Base-by-base conservation (phyloP, 2,329 filamentous ascomycete species). In the Ceratocystiopsis sp. region DNA sequence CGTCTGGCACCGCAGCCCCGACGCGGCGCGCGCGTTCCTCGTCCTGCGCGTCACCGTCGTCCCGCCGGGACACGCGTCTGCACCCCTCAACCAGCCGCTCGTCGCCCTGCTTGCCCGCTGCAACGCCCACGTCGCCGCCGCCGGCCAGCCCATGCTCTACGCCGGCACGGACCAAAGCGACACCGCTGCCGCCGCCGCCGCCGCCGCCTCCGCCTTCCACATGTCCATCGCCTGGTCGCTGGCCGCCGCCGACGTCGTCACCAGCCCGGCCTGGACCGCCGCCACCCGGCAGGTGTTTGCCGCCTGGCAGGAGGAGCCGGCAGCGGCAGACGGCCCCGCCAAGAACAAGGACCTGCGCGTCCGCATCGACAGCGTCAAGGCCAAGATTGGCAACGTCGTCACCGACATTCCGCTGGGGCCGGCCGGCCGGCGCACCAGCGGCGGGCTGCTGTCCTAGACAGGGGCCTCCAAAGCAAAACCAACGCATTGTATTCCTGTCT, bases 201-300 rank as follows among this genome's bases (percentile, higher is more conserved):
- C 56, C 11, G 35, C 47, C 8, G 55, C 44, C 41, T 42, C 17
- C 42, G 74, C 71, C 18, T 95, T 95, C 55, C 91, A 98, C 59
- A 64, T 96, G 46, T 94, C 86, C 38, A 75, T 98, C 44, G 91
- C 80, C 0, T 96, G 89, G 91, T 80, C 73, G 1, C 67, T 89
- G 48, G 59, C 65, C 11, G 57, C 63, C 37, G 77, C 75, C 18
- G 18, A 21, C 37, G 18, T 38, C 17, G 17, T 58, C 7, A 46
- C 61, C 3, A 8, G 10, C 25, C 5, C 6, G 25, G 64, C 69
- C 33, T 53, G 70, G 14, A 53, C 54, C 15, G 48, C 57, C 41
- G 53, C 53, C 21, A 69, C 66, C 0, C 52, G 56, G 3, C 46
- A 49, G 4, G 48, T 59, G 4, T 62, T 59, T 38, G 47, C 40